phyloP scores from a whole-genome alignment of 768 basidiomycete genomes.

The Russula sp. region DNA sequence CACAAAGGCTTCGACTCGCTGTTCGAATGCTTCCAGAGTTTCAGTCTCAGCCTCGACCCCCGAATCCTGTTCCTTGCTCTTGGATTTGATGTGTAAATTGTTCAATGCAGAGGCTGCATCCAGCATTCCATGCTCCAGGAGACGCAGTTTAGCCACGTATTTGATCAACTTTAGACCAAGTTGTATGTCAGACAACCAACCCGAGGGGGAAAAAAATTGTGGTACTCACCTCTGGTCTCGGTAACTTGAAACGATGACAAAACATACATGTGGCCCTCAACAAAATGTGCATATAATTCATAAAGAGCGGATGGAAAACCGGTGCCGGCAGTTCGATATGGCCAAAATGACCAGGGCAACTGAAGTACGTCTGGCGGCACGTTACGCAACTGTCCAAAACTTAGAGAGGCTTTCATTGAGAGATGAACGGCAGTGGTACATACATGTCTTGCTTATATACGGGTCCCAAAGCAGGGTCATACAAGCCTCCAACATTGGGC shows the following conservation, averaged over 20 bases:
- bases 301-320: conserved; percentile 95
- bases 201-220: conserved; percentile 17
- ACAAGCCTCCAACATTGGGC: conserved; percentile 88
- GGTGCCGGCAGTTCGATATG: conserved; percentile 95
- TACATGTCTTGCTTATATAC: conserved; percentile 86
- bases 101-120: conserved; percentile 76
- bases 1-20: conserved; percentile 62
- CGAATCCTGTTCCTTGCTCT: conserved; percentile 30
- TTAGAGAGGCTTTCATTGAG: conserved; percentile 16
- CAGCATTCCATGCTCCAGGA: conserved; percentile 86
- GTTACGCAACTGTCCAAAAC: conserved; percentile 69
- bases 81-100: conserved; percentile 46
- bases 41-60: conserved; percentile 39
- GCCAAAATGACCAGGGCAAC: conserved; percentile 96
- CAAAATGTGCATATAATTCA: conserved; percentile 83
- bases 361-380: conserved; percentile 87
- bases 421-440: conserved; percentile 31
- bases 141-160: conserved; percentile 78
- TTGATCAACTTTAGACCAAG: conserved; percentile 54
- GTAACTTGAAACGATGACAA: conserved; percentile 88
- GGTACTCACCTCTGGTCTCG: conserved; percentile 56
- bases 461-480: conserved; percentile 93
- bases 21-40: conserved; percentile 54
- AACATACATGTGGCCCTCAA: conserved; percentile 86
- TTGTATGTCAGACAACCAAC: not conserved